Conservation (phyloP, 805 yeast species). For the Saccharomycopsis olivae region DNA sequence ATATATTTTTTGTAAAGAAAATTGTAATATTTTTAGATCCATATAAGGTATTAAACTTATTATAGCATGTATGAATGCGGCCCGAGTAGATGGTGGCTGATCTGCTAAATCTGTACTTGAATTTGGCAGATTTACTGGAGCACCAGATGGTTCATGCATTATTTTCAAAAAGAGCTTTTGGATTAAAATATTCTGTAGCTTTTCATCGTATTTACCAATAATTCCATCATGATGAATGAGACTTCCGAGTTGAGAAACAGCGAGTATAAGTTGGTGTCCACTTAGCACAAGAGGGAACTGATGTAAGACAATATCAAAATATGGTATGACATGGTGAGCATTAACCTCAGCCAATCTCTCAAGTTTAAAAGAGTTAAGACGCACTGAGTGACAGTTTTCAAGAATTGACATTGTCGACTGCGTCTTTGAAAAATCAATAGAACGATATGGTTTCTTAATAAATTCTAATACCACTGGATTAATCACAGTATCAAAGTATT, state of each 20-base stretch:
- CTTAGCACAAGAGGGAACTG: constrained; percentile 17
- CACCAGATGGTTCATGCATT: constrained; percentile 8
- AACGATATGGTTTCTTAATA: constrained; percentile 12
- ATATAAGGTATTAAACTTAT: constrained; percentile 14
- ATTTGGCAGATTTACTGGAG: no score
- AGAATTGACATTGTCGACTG: constrained; percentile 9
- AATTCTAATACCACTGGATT: constrained; percentile 9
- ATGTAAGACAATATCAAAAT: constrained; percentile 7
- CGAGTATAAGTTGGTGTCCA: constrained; percentile 12
- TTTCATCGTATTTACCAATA: constrained; percentile 3
- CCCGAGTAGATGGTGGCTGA: constrained; percentile 10
- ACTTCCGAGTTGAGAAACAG: constrained; percentile 2
- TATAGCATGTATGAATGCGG: constrained; percentile 8
- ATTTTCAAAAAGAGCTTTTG: constrained; percentile 3
- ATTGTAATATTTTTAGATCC: neutral
- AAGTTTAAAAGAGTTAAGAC: constrained; percentile 9
- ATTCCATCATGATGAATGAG: constrained; percentile 8
- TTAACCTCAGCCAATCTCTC: constrained; percentile 10
- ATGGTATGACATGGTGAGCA: constrained; percentile 4
- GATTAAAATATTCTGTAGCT: constrained; percentile 7
- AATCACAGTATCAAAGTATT: constrained; percentile 10
- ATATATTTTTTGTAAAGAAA: constrained; percentile 11
- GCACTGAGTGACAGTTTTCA: constrained; percentile 15
- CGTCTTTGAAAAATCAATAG: constrained; percentile 10
- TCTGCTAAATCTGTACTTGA: neutral